A percentile compares a stretch with the other conserved stretches of the same genome.
Evolutionary conservation across 2,329 filamentous ascomycete species (phyloP).

Genomic region (Ceratocystis alfenasii): DNA sequence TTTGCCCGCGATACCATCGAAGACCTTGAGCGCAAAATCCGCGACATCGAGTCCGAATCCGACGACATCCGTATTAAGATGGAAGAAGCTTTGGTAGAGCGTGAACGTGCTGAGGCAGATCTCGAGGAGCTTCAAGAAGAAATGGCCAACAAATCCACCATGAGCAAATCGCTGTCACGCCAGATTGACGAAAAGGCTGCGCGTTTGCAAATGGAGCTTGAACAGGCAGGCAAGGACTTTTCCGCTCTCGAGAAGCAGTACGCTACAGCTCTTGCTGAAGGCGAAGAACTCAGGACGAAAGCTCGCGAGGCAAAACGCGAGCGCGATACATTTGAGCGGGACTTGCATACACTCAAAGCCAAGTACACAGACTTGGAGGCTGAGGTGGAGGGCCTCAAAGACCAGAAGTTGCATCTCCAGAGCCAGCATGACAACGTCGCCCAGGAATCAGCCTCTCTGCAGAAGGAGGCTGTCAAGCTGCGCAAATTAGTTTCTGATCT

Average conservation of each 20-base stretch:
- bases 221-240: conserved; percentile 39
- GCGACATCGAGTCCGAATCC: conserved; percentile 42
- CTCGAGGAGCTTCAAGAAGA: conserved; percentile 61
- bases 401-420: conserved; percentile 60
- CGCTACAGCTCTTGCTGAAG: conserved; percentile 36
- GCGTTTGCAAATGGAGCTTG: conserved; percentile 55
- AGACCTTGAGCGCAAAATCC: conserved; percentile 44
- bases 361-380: conserved; percentile 40
- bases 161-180: conserved; percentile 60
- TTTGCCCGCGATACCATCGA: conserved; percentile 48
- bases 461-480: conserved; percentile 47
- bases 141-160: conserved; percentile 66
- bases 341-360: conserved; percentile 30
- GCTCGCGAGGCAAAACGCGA: conserved; percentile 36
- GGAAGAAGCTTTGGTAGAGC: conserved; percentile 42
- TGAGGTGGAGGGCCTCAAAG: conserved; percentile 46
- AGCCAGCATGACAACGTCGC: conserved; percentile 55
- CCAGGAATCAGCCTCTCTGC: conserved; percentile 53
- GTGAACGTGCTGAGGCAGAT: conserved; percentile 46
- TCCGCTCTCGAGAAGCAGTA: conserved; percentile 42
- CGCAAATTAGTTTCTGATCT: conserved; percentile 38
- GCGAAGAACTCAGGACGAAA: conserved; percentile 35
- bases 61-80: conserved; percentile 44
- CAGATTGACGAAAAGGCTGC: conserved; percentile 61
- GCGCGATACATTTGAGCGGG: conserved; percentile 32